Evolutionary conservation across 225 moss, liverwort and hornwort species (phyloP), one percentile per base, ranked within the genome.

Genomic region (Marchantia polymorpha): DNA sequence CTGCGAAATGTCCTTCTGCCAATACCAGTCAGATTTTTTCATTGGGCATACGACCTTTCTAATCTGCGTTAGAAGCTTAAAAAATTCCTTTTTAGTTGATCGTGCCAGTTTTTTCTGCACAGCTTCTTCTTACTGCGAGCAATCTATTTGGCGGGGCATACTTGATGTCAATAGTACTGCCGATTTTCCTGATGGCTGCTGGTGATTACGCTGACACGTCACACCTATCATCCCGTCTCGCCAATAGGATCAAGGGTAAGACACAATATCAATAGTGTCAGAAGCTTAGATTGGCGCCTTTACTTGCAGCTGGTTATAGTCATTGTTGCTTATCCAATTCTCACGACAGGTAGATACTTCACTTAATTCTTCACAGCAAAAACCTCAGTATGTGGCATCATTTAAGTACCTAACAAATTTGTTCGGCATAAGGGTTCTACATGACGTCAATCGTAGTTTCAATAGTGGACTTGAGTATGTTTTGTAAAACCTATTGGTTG

Each of bases 131-230:
- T 52, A 85, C 80, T 53, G 86, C 95, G 59, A 86, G 90, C 82
- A 92, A 89, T 65, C 88, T 90, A 81, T 99, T 99, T 83, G 99
- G 99, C 52, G 84, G 69, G 77, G 83, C 82, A 69, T 93, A 91
- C 83, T 89, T 92, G 22, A 90, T 82, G 61, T 84, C 93, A 53
- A 89, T 99, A 78, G 76, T 95, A 58, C 82, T 99, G 47, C 95
- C 99, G 23, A 89, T 92, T 74, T 99, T 95, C 80, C 89, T 92
- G 69, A 89, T 94, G 83, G 99, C 95, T 29, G 89, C 86, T 80
- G 95, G 99, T 82, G 95, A 99, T 76, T 87, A 89, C 77, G 89
- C 91, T 56, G 92, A 93, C 71, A 89, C 92, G 69, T 85, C 65
- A 15, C 90, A 90, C 52, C 83, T 99, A 84, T 99, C 99, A 81